Evolutionary conservation across 768 basidiomycete genomes (phyloP).

Genomic region (Russula virescens): DNA sequence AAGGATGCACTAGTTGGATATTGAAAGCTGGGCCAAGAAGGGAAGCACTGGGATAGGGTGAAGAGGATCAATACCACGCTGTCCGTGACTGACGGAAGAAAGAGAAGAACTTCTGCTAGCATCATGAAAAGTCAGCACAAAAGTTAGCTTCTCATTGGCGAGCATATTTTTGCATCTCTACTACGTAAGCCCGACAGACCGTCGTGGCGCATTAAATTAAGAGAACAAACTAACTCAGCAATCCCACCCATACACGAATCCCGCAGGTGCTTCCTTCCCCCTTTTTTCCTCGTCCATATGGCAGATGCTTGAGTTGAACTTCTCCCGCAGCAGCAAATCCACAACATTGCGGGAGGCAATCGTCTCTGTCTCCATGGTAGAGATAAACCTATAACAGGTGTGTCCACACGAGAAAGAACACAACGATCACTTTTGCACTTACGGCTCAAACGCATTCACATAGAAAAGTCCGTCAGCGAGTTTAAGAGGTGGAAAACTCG

Average conservation of each 20-base stretch:
- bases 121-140: background rate
- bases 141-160: background rate
- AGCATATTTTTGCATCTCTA: too few species aligned
- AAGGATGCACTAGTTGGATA: too few species aligned
- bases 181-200: background rate
- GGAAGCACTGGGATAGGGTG: too few species aligned
- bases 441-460: conserved; percentile 89
- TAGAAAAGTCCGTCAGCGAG: conserved; percentile 81
- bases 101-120: too few species aligned
- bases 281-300: conserved; percentile 17
- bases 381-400: conserved; percentile 53
- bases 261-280: background rate
- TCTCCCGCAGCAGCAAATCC: conserved; percentile 68
- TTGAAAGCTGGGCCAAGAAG: too few species aligned
- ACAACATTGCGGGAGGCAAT: conserved; percentile 78
- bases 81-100: too few species aligned
- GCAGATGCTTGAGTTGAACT: conserved; percentile 69
- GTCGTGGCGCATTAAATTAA: background rate
- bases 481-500: conserved; percentile 68
- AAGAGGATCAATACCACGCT: too few species aligned
- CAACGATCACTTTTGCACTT: conserved; percentile 30
- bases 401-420: background rate
- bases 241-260: conserved; percentile 9
- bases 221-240: background rate
- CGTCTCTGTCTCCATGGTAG: conserved; percentile 93